phyloP scores from a whole-genome alignment of 106 monocot species.

The Dioscorea alata region DNA sequence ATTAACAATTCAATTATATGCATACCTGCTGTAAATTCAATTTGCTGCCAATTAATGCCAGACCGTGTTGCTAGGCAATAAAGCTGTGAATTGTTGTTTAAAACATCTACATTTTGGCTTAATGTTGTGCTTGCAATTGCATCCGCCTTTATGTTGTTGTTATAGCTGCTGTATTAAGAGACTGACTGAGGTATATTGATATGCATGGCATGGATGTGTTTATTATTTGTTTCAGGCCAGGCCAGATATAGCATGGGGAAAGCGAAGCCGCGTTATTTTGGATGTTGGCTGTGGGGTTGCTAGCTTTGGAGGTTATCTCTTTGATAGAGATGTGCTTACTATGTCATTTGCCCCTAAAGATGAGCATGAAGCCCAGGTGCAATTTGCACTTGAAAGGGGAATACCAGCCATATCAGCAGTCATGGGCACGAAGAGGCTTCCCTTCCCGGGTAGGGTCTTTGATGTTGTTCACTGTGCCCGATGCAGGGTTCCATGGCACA shows the following conservation, averaged over 20 bases:
- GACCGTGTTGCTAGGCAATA: too few relatives aligned
- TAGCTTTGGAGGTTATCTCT: conserved; percentile 82
- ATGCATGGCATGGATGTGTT: not conserved
- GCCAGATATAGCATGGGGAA: conserved; percentile 73
- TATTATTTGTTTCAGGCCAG: conserved; percentile 30
- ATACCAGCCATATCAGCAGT: conserved; percentile 89
- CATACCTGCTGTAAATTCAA: too few relatives aligned
- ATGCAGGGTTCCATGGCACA: conserved; percentile 92
- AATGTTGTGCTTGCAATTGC: too few relatives aligned
- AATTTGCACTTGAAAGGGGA: conserved; percentile 95
- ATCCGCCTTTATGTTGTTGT: not conserved
- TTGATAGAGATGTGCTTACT: conserved; percentile 70
- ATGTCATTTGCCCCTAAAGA: conserved; percentile 98
- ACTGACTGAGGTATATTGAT: not conserved
- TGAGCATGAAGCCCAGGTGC: conserved; percentile 96
- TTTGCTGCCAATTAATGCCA: too few relatives aligned
- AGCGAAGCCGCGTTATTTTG: conserved; percentile 56
- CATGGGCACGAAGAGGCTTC: conserved; percentile 90
- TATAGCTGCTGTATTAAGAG: not conserved
- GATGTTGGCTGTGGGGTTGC: conserved; percentile 97
- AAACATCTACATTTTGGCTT: too few relatives aligned
- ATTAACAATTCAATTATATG: too few relatives aligned
- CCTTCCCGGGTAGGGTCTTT: conserved; percentile 73
- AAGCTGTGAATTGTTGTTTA: too few relatives aligned
- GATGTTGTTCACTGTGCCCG: conserved; percentile 93